A percentile compares a stretch with the other conserved stretches of the same genome.
Evolutionary conservation across 139 green algal genomes (phyloP).

Genomic region (Chlamydomonas urium): DNA sequence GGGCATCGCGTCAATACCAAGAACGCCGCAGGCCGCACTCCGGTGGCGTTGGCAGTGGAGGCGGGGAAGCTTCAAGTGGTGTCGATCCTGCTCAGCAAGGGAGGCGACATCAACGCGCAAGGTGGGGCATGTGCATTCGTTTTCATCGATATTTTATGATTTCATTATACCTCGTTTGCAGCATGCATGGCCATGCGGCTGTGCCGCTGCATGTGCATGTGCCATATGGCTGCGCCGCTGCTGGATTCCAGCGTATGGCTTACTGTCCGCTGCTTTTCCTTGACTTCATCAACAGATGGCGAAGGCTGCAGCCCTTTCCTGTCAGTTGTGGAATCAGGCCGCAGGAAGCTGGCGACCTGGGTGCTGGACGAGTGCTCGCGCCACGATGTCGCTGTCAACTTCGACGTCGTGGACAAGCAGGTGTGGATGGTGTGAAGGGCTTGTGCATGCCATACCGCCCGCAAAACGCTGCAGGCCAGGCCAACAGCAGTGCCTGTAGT

Average conservation of each 20-base stretch:
- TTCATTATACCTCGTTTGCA: too few relatives aligned
- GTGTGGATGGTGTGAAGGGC: too few relatives aligned
- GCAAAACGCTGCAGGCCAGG: too few relatives aligned
- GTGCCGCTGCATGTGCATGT: too few relatives aligned
- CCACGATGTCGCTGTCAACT: not conserved
- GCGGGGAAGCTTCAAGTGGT: conserved; percentile 17
- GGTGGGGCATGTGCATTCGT: too few relatives aligned
- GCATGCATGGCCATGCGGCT: too few relatives aligned
- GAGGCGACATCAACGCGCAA: not conserved
- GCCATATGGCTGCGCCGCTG: too few relatives aligned
- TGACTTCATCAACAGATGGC: not conserved
- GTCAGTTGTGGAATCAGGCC: not conserved
- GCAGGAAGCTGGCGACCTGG: conserved; percentile 6
- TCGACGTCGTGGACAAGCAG: not conserved
- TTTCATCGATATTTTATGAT: too few relatives aligned
- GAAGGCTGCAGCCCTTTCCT: conserved; percentile 1
- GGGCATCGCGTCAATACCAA: not conserved
- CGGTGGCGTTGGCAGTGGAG: conserved; percentile 23
- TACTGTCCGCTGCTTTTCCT: too few relatives aligned
- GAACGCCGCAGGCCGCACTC: conserved; percentile 19
- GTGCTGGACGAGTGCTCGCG: not conserved
- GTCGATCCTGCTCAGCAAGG: not conserved
- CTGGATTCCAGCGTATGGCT: too few relatives aligned
- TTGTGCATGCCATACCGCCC: too few relatives aligned
- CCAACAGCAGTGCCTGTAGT: too few relatives aligned